These are phyloP conservation scores for Syzygium jambos DNA, from an alignment of 345 rosid genomes.

Conservation along the genomic window DNA sequence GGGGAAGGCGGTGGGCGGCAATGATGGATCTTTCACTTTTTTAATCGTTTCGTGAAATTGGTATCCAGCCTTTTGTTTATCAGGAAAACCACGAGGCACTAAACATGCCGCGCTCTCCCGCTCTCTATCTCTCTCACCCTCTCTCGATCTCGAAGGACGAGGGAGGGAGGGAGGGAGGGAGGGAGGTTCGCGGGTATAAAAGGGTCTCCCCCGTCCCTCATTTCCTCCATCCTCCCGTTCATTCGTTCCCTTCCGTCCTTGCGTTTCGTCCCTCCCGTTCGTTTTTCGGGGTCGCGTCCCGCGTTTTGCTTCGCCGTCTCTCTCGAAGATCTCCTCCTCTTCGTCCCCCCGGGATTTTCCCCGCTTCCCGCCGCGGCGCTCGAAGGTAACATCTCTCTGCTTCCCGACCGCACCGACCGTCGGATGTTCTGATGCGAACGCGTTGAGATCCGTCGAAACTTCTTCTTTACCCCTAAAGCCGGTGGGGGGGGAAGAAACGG, in stretches of 20 bases:
- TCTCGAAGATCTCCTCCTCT: not conserved
- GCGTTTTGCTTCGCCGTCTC: too few species aligned
- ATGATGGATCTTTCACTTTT: not conserved
- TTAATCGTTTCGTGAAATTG: not conserved
- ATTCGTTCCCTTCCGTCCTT: not conserved
- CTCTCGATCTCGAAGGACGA: not conserved
- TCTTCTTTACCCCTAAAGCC: too few species aligned
- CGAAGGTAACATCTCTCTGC: not conserved
- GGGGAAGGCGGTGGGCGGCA: constrained; percentile 15
- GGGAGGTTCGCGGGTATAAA: not conserved
- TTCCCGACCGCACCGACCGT: not conserved
- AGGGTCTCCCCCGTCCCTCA: not conserved
- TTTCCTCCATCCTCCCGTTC: constrained; percentile 7
- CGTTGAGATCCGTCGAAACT: accelerated
- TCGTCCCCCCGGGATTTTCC: not conserved
- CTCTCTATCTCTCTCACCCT: not conserved
- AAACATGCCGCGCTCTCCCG: not conserved
- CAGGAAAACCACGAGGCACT: not conserved
- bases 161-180: too few species aligned
- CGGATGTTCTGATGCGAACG: not conserved
- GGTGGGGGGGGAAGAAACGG: too few species aligned
- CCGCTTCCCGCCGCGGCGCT: not conserved
- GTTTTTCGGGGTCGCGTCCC: not conserved
- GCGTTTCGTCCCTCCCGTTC: not conserved
- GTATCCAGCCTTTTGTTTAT: too few species aligned